Evolutionary conservation across 805 yeast genomes (phyloP).

Genomic region (Starmerella gropengiesseri): DNA sequence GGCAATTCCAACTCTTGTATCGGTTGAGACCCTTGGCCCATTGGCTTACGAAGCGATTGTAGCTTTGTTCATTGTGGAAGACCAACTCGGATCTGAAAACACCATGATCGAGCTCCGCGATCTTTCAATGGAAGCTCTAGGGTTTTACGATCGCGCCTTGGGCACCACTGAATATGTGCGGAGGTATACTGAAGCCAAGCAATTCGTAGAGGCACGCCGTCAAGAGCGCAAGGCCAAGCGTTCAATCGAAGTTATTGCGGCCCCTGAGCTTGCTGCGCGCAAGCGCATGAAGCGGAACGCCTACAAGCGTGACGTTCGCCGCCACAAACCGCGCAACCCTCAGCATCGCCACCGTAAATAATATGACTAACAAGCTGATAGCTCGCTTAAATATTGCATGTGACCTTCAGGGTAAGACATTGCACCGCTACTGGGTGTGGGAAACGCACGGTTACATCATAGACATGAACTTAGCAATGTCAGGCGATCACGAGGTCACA

Average conservation of each 20-base stretch:
- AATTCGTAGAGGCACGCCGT: slow-evolving; percentile 48
- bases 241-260: slow-evolving; percentile 61
- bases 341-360: not conserved
- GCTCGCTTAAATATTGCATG: too few species aligned
- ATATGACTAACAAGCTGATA: not conserved
- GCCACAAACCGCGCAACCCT: slow-evolving; percentile 1
- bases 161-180: slow-evolving; percentile 61
- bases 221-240: slow-evolving; percentile 65
- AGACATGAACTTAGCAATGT: too few species aligned
- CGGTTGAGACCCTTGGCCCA: slow-evolving; percentile 33
- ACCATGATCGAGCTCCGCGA: slow-evolving; percentile 35
- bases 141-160: slow-evolving; percentile 52
- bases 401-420: too few species aligned
- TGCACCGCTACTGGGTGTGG: too few species aligned
- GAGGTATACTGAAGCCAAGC: slow-evolving; percentile 54
- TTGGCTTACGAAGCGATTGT: slow-evolving; percentile 43
- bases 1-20: slow-evolving; percentile 44
- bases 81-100: slow-evolving; percentile 34
- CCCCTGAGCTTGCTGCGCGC: slow-evolving; percentile 74
- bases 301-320: slow-evolving; percentile 62
- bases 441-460: too few species aligned
- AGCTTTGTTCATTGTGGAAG: slow-evolving; percentile 40
- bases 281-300: slow-evolving; percentile 68
- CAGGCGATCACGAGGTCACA: too few species aligned
- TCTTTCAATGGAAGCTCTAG: slow-evolving; percentile 54